These are phyloP conservation scores for Pseudopithomyces maydicus DNA, from an alignment of 2,329 filamentous ascomycete species.

Conservation along the genomic window DNA sequence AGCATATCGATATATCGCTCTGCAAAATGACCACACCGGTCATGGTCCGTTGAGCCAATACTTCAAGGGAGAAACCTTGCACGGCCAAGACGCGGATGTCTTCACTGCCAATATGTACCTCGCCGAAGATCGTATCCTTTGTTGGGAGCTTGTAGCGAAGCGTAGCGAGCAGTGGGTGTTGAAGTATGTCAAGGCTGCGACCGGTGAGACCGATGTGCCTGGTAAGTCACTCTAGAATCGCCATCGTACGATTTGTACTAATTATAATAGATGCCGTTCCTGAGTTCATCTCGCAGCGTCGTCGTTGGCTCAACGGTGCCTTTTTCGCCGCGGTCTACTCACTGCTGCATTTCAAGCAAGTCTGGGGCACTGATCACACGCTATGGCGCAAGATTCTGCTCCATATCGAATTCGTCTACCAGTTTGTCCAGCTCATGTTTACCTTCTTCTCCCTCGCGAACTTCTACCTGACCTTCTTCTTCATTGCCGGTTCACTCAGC, in stretches of 20 bases:
- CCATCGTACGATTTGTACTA: neutral
- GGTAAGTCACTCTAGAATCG: conserved; percentile 62
- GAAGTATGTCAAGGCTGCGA: conserved; percentile 96
- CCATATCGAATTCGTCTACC: conserved; percentile 94
- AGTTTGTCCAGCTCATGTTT: conserved; percentile 89
- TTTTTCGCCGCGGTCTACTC: conserved; percentile 99
- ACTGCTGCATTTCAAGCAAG: conserved; percentile 89
- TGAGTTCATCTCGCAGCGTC: conserved; percentile 95
- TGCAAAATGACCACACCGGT: conserved; percentile 95
- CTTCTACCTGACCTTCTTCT: conserved; percentile 99
- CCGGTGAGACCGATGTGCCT: conserved; percentile 96
- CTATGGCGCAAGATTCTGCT: conserved; percentile 86
- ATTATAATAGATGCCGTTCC: conserved; percentile 74
- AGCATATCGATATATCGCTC: conserved; percentile 91
- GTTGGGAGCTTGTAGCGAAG: conserved; percentile 96
- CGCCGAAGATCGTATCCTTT: conserved; percentile 86
- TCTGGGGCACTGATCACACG: conserved; percentile 92
- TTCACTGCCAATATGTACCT: conserved; percentile 98
- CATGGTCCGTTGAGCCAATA: conserved; percentile 96
- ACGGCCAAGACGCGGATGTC: conserved; percentile 93
- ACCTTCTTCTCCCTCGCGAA: conserved; percentile 98
- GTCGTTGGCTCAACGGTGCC: conserved; percentile 96
- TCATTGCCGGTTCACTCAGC: conserved; percentile 87
- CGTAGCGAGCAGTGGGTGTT: conserved; percentile 93
- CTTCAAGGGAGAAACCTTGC: conserved; percentile 97